A percentile compares a stretch with the other conserved stretches of the same genome.
These are phyloP conservation scores for Phytopythium kandeliae DNA, from an alignment of 352 stramenopile genomes.

Conservation along the genomic window DNA sequence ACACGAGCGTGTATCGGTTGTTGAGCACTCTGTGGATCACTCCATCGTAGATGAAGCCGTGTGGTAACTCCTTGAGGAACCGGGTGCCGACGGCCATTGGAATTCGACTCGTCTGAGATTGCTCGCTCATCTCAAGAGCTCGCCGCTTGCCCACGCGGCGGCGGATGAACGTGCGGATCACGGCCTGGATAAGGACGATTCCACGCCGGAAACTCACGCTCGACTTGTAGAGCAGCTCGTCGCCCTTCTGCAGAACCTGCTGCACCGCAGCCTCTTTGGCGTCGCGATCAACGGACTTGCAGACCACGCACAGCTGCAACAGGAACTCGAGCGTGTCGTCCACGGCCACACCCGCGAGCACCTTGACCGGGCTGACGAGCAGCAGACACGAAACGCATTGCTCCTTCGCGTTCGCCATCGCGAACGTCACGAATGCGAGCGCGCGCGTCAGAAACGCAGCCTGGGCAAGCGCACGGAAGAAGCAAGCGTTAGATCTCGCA, in stretches of 20 bases:
- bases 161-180: conserved; percentile 64
- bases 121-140: conserved; percentile 15
- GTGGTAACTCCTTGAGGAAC: conserved; percentile 70
- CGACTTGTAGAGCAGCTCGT: conserved; percentile 61
- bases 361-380: conserved; percentile 80
- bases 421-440: conserved; percentile 66
- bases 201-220: conserved; percentile 71
- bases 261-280: conserved; percentile 47
- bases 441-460: conserved; percentile 73
- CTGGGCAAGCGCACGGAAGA: conserved; percentile 9
- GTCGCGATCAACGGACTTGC: conserved; percentile 32
- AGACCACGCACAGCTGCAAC: conserved; percentile 62
- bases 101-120: conserved; percentile 5
- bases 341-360: conserved; percentile 62
- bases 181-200: conserved; percentile 57
- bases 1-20: conserved; percentile 47
- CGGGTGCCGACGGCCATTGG: conserved; percentile 46
- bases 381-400: conserved; percentile 59
- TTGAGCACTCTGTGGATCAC: conserved; percentile 39
- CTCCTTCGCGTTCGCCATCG: conserved; percentile 31
- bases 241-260: conserved; percentile 57
- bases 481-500: neutral
- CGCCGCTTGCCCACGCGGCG: conserved; percentile 34
- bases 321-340: conserved; percentile 72
- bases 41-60: conserved; percentile 62